phyloP scores from a whole-genome alignment of 371 early-diverging fungal genomes.

The Mucor ambiguus region DNA sequence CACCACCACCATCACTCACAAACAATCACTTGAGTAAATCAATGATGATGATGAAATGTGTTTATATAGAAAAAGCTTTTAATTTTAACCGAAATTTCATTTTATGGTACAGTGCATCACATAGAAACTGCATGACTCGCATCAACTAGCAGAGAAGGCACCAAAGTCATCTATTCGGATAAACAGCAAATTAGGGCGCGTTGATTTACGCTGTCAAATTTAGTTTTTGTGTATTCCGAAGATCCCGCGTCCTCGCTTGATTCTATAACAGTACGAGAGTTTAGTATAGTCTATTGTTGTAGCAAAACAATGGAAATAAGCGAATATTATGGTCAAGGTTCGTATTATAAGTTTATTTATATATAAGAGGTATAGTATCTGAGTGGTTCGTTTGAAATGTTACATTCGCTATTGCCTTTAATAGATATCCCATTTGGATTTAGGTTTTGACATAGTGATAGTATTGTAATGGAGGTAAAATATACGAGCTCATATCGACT shows the following conservation, averaged over 20 bases:
- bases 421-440: background rate
- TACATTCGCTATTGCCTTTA: constrained; percentile 7
- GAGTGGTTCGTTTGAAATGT: constrained; percentile 2
- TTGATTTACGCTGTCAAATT: constrained; percentile 4
- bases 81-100: background rate
- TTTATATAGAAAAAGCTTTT: constrained; percentile 1
- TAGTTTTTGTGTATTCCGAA: constrained; percentile 7
- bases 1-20: background rate
- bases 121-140: background rate
- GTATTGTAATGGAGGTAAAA: constrained; percentile 14
- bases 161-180: background rate
- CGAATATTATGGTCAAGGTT: background rate
- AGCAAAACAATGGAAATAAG: background rate
- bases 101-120: background rate
- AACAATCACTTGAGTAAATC: background rate
- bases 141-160: background rate
- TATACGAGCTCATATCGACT: background rate
- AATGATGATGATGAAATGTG: background rate
- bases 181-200: constrained; percentile 4
- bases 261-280: background rate
- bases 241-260: background rate
- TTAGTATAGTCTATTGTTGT: background rate
- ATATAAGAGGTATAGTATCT: background rate
- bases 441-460: background rate
- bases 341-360: constrained; percentile 1